These are phyloP conservation scores for Thraustotheca clavata DNA, from an alignment of 352 stramenopile species.

Conservation along the genomic window DNA sequence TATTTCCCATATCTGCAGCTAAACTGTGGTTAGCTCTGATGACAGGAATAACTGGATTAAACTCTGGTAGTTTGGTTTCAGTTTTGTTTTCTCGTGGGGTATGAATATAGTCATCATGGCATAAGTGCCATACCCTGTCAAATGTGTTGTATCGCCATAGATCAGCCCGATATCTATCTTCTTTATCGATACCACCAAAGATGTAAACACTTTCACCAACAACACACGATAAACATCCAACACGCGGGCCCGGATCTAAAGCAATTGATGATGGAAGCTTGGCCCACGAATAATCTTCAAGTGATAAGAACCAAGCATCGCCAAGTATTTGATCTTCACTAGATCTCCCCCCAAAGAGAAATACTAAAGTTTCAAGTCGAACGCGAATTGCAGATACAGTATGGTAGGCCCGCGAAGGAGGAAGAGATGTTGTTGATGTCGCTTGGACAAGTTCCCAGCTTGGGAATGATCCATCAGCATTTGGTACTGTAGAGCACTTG, in stretches of 20 bases:
- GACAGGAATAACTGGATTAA: constrained; percentile 39
- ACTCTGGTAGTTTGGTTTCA: constrained; percentile 26
- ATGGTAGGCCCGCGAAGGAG: constrained; percentile 57
- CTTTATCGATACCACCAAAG: constrained; percentile 72
- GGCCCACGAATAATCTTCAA: constrained; percentile 78
- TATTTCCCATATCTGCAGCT: constrained; percentile 59
- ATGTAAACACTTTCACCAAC: constrained; percentile 80
- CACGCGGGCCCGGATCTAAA: constrained; percentile 58
- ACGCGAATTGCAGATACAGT: constrained; percentile 52
- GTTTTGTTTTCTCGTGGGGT: constrained; percentile 23
- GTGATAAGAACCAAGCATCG: constrained; percentile 73
- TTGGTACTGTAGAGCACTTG: constrained; percentile 48
- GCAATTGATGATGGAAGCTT: constrained; percentile 60
- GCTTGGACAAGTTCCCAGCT: constrained; percentile 68
- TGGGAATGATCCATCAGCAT: constrained; percentile 57
- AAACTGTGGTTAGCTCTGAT: constrained; percentile 61
- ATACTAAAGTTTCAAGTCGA: constrained; percentile 67
- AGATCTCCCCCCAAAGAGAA: constrained; percentile 76
- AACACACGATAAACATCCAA: constrained; percentile 53
- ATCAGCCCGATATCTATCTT: constrained; percentile 66
- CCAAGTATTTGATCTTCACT: constrained; percentile 61
- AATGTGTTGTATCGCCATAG: constrained; percentile 85
- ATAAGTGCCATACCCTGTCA: constrained; percentile 79
- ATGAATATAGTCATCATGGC: constrained; percentile 68
- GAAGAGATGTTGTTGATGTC: constrained; percentile 51